Conservation (phyloP, 2,329 filamentous ascomycete genomes). For the Stagonosporopsis vannaccii region DNA sequence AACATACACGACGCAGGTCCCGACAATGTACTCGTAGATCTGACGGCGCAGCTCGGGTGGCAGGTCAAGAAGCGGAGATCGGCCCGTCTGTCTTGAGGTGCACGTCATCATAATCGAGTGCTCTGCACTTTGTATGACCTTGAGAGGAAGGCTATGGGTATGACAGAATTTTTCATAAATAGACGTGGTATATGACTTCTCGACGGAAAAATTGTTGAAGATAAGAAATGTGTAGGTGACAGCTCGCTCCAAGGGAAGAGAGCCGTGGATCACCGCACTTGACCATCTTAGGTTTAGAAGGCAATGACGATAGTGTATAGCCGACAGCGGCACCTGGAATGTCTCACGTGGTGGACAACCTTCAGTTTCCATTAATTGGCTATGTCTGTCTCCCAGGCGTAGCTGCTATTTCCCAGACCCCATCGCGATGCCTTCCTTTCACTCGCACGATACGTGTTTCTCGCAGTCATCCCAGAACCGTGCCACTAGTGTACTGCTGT, state of each 20-base stretch:
- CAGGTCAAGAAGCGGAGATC: slow-evolving; percentile 14
- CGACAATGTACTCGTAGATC: slow-evolving; percentile 25
- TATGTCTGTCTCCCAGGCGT: no score
- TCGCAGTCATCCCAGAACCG: neutral
- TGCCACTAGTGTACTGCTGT: slow-evolving; percentile 8
- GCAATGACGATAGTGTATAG: neutral
- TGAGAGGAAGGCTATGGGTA: neutral
- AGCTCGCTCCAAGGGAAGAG: no score
- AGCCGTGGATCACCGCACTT: neutral
- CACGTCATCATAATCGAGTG: neutral
- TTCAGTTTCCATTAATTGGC: no score
- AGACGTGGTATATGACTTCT: no score
- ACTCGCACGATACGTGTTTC: neutral
- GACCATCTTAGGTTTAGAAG: neutral
- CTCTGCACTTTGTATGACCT: no score
- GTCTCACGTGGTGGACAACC: no score
- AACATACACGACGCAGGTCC: slow-evolving; percentile 14
- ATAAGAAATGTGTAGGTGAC: neutral
- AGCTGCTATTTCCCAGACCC: neutral
- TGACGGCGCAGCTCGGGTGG: slow-evolving; percentile 23
- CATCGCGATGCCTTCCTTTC: no score
- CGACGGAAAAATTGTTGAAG: no score
- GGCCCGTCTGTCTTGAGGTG: neutral
- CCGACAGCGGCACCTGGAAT: neutral
- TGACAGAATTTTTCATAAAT: neutral